Base-by-base conservation (phyloP, 257 asterid species). In the Apocynum venetum region DNA sequence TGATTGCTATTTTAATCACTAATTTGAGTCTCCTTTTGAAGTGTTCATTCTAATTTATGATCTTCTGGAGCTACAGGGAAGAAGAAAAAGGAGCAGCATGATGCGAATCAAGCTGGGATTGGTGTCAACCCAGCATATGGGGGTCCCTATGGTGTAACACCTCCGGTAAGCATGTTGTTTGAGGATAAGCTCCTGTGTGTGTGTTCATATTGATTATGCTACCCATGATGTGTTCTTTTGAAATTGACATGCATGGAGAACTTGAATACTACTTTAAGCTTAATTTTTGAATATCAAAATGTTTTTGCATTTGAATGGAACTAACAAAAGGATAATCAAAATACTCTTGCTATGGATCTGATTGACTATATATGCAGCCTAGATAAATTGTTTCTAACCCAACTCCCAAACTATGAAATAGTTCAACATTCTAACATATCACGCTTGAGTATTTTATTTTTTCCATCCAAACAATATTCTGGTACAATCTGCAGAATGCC, bases 41-140 rank as follows among this genome's bases (percentile, higher is more conserved):
- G 56, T 64, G n/a, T 65, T 66, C 25, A 12, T 69, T 55, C 67
- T 70, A 12, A 11, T 65, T 76, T 59, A 46, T 78, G 57, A 43
- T 44, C 51, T 65, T 48, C 61, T 64, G 76, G 64, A 80, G 76
- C 80, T 76, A 69, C 92, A 95, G 99, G 97, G 74, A 86, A 85
- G 82, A 96, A 93, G 97, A 93, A 92, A 77, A 96, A 93, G 85
- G 97, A 96, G 53, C 97, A 89, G 76, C 94, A 81, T 17, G 96
- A 93, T 82, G 86, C 92, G 74, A 89, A 87, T 86, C 97, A 89
- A 77, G 92, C 91, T 69, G 89, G 89, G 63, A 87, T 73, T 46
- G 97, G 89, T 79, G 80, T 57, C 35, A 89, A 91, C 82, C 87
- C 93, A 57, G 96, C 90, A 5, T 90, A 89, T 79, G 89, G 82